Percentiles rank a stretch among this genome's conserved stretches.
Conservation (phyloP, 306 rosid genomes). For the Glycine tomentella region DNA sequence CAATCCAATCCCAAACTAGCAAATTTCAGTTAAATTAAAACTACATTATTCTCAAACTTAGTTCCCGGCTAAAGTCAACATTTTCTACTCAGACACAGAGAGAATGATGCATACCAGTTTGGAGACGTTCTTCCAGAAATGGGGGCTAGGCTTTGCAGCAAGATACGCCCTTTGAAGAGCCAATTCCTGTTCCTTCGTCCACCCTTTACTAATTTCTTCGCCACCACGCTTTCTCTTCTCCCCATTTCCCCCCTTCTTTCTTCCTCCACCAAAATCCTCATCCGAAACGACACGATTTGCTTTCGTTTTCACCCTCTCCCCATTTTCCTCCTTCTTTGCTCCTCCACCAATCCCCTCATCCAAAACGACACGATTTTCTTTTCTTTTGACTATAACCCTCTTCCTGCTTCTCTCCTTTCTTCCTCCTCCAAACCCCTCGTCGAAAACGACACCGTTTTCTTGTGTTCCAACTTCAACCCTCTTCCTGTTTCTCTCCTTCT, state of each 20-base stretch:
- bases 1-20: background rate
- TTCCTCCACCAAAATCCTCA: background rate
- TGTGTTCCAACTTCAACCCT: background rate
- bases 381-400: background rate
- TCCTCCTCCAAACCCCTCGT: background rate
- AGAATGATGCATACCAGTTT: slow-evolving; percentile 60
- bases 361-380: background rate
- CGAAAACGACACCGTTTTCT: background rate
- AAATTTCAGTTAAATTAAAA: background rate
- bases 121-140: slow-evolving; percentile 93
- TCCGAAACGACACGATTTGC: background rate
- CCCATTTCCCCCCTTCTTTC: background rate
- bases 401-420: background rate
- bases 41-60: background rate
- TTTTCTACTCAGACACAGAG: background rate
- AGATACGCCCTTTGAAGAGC: slow-evolving; percentile 74
- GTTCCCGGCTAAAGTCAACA: slow-evolving; percentile 5
- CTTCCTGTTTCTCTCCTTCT: background rate
- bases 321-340: background rate
- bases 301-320: background rate
- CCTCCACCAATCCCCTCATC: background rate
- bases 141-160: slow-evolving; percentile 74
- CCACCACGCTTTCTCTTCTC: slow-evolving; percentile 61
- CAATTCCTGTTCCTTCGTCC: slow-evolving; percentile 82
- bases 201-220: slow-evolving; percentile 51